A percentile compares a stretch with the other conserved stretches of the same genome.
These are phyloP conservation scores for Colletotrichum liriopes DNA, from an alignment of 2,329 filamentous ascomycete species.

Conservation along the genomic window DNA sequence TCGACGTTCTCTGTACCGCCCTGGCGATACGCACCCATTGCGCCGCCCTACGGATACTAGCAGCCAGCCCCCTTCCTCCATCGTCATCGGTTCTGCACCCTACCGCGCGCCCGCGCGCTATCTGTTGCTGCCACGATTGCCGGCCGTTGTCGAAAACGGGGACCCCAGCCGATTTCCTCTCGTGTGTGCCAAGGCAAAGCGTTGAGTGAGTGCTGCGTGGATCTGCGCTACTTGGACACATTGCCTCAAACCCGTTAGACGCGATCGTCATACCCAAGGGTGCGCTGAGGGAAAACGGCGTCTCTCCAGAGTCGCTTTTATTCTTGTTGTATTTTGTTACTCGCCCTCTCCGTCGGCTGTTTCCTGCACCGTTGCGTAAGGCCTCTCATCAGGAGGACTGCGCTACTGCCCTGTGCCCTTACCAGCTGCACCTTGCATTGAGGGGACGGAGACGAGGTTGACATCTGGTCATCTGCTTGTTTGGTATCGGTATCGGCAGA, in stretches of 20 bases:
- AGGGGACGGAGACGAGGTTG: constrained; percentile 19
- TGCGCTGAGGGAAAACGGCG: constrained; percentile 9
- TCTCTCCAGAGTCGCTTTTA: not conserved
- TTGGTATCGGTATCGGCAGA: constrained; percentile 32
- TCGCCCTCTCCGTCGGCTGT: not conserved
- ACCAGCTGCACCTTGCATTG: constrained; percentile 20
- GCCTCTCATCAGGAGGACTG: constrained; percentile 3
- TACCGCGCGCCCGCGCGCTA: not conserved
- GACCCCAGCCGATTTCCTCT: not conserved
- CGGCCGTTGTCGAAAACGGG: constrained; percentile 8
- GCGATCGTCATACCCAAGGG: constrained; percentile 14
- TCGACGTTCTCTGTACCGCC: constrained; percentile 23
- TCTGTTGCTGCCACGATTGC: constrained; percentile 13
- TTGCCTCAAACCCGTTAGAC: constrained; percentile 34
- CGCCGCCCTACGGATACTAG: constrained; percentile 13
- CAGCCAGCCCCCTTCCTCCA: constrained; percentile 16
- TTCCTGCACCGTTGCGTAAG: constrained; percentile 19
- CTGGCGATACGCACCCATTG: constrained; percentile 19
- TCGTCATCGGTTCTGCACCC: constrained; percentile 31
- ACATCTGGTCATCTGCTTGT: constrained; percentile 38
- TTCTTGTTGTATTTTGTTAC: no score
- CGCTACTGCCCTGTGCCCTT: not conserved
- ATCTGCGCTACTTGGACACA: constrained; percentile 37
- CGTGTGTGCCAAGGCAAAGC: constrained; percentile 33
- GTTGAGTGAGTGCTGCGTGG: constrained; percentile 15